Evolutionary conservation across 2,329 filamentous ascomycete genomes (phyloP), one percentile per base, ranked within the genome.

Genomic region (Cladosporium sp.): DNA sequence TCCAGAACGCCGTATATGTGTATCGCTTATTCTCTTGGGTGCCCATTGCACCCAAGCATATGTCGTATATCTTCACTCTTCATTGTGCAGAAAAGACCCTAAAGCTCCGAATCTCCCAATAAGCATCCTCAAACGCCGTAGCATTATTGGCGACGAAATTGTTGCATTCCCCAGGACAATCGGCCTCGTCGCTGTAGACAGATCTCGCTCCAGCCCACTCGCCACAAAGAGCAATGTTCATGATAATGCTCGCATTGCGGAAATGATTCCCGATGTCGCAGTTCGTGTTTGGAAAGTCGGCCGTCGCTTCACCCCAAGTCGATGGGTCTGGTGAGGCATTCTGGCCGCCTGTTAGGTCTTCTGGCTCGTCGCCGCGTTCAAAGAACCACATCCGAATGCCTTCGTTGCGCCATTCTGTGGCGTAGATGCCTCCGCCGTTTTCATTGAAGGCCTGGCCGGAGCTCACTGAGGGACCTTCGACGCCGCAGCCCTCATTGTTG

Each of bases 291-390:
- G 59, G 83, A 63, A 86, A 87, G 53, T 86, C 83, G 1, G 83
- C 82, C 8, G 79, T 57, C 0, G 84, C 79, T 3, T 68, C 71
- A 12, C 81, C 82, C 80, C 84, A 87, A 2, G 70, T 70, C 48
- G 73, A 77, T 0, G 84, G 80, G 57, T 86, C 74, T 0, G 84
- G 84, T 6, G 56, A 59, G 15, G 57, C 54, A 9, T 15, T 47
- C 3, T 7, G 3, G 2, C 20, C 19, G 43, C 29, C 38, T 15
- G 43, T 4, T 53, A 86, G 75, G 57, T 63, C 63, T 7, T 53
- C 47, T 2, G 68, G 68, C 8, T 61, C 62, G 40, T 49, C 33
- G n/a, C 62, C 61, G 11, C 61, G 55, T 8, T 56, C 38, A 48
- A 66, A 67, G 55, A 65, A 66, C 63, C 64, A 66, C 15, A 65